Evolutionary conservation across 805 yeast genomes (phyloP).

Genomic region (Vanderwaltozyma tropicalis): DNA sequence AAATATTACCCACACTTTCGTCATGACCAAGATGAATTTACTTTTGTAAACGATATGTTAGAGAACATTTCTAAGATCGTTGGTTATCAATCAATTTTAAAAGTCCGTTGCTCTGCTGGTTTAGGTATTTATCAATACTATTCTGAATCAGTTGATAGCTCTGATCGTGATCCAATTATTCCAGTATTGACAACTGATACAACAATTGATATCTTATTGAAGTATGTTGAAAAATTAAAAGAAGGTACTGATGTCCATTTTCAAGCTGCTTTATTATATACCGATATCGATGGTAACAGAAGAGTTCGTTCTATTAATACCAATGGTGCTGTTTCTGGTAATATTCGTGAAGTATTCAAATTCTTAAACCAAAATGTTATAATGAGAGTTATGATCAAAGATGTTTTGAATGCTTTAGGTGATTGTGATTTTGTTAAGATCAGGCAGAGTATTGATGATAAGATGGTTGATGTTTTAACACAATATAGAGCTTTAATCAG

Average conservation of each 20-base stretch:
- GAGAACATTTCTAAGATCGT: conserved; percentile 36
- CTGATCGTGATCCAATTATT: conserved; percentile 48
- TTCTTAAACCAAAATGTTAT: conserved; percentile 70
- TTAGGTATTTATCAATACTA: conserved; percentile 71
- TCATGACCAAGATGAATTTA: conserved; percentile 57
- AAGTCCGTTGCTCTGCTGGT: conserved; percentile 79
- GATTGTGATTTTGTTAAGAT: conserved; percentile 37
- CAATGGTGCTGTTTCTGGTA: conserved; percentile 66
- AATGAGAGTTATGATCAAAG: conserved; percentile 41
- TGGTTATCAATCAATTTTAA: conserved; percentile 73
- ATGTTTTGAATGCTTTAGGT: conserved; percentile 30
- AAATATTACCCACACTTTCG: conserved; percentile 56
- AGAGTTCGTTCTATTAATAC: conserved; percentile 74
- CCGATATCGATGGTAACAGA: conserved; percentile 61
- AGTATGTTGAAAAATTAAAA: conserved; percentile 57
- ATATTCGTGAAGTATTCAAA: conserved; percentile 59
- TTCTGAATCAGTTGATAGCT: conserved; percentile 41
- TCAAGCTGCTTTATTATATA: conserved; percentile 80
- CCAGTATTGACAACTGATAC: conserved; percentile 54
- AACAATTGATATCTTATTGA: conserved; percentile 56
- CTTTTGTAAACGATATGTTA: conserved; percentile 49
- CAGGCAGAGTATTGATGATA: conserved; percentile 41
- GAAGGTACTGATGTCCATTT: conserved; percentile 72
- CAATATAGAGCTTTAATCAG: conserved; percentile 41
- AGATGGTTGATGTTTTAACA: conserved; percentile 44